Evolutionary conservation across 352 stramenopile species (phyloP).

Genomic region (Sclerospora graminicola): DNA sequence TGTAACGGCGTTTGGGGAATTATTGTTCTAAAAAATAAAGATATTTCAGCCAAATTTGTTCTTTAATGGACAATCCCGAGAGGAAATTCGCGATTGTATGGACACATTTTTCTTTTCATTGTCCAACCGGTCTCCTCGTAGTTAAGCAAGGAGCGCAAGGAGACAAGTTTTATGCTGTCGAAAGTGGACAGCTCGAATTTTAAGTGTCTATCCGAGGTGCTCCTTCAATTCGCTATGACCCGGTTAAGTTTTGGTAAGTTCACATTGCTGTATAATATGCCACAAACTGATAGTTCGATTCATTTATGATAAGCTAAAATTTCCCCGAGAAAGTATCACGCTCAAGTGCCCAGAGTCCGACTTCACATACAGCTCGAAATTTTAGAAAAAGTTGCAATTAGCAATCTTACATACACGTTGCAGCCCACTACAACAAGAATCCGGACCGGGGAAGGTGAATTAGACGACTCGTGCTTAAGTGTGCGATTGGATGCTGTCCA

Average conservation of each 20-base stretch:
- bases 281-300: conserved; percentile 91
- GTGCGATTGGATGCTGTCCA: too few species aligned
- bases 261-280: conserved; percentile 94
- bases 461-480: too few species aligned
- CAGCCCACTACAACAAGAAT: too few species aligned
- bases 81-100: conserved; percentile 54
- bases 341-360: too few species aligned
- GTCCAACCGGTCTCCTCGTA: too few species aligned
- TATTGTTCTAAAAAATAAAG: too few species aligned
- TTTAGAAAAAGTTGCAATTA: too few species aligned
- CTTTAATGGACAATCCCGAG: conserved; percentile 47
- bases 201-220: conserved; percentile 42
- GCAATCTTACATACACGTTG: conserved; percentile 57
- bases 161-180: conserved; percentile 71
- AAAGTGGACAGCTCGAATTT: conserved; percentile 57
- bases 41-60: conserved; percentile 67
- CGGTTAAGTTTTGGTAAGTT: conserved; percentile 92
- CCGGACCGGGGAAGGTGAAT: too few species aligned
- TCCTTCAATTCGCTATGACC: conserved; percentile 56
- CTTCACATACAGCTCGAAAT: conserved; percentile 63
- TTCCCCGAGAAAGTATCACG: too few species aligned
- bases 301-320: too few species aligned
- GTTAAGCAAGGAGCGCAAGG: conserved; percentile 65
- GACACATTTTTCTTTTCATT: conserved; percentile 52
- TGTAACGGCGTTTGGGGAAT: too few species aligned